These are phyloP conservation scores for Diutina siamensis DNA, from an alignment of 1,139 yeast species.

Conservation along the genomic window DNA sequence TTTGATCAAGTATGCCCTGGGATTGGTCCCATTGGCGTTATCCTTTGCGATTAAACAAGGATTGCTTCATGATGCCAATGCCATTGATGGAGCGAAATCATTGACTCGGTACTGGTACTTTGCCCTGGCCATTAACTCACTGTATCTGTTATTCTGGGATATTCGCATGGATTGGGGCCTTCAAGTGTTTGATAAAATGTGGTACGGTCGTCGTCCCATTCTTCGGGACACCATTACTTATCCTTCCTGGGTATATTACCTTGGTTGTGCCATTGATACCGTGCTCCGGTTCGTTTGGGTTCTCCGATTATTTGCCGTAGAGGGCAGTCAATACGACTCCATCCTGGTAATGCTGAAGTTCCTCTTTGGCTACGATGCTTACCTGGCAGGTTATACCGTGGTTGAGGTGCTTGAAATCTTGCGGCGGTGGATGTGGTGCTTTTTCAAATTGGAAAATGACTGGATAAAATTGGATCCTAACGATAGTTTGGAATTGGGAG, in stretches of 20 bases:
- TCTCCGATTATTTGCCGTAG: slow-evolving; percentile 31
- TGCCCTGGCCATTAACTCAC: slow-evolving; percentile 48
- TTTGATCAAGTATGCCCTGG: slow-evolving; percentile 60
- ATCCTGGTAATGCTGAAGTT: slow-evolving; percentile 14
- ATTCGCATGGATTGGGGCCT: slow-evolving; percentile 81
- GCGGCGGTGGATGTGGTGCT: slow-evolving; percentile 85
- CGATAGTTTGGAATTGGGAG: slow-evolving; percentile 1
- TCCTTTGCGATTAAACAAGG: slow-evolving; percentile 25
- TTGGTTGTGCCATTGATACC: slow-evolving; percentile 51
- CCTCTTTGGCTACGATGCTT: slow-evolving; percentile 22
- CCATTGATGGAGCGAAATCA: slow-evolving; percentile 12
- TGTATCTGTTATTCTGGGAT: slow-evolving; percentile 84
- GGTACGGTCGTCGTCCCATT: slow-evolving; percentile 9
- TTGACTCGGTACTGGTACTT: slow-evolving; percentile 37
- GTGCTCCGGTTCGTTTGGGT: slow-evolving; percentile 68
- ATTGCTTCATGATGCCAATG: slow-evolving; percentile 7
- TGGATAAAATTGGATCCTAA: slow-evolving; percentile 25
- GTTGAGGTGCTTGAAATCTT: slow-evolving; percentile 64
- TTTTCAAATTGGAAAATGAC: slow-evolving; percentile 75
- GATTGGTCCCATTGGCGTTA: slow-evolving; percentile 51
- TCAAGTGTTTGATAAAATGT: slow-evolving; percentile 25
- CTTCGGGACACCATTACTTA: slow-evolving; percentile 16
- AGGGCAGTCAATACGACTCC: slow-evolving; percentile 10
- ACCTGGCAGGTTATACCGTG: slow-evolving; percentile 47
- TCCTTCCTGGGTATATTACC: slow-evolving; percentile 17